Conservation (phyloP, 2,329 filamentous ascomycete genomes). For the Gnomoniopsis sp. region DNA sequence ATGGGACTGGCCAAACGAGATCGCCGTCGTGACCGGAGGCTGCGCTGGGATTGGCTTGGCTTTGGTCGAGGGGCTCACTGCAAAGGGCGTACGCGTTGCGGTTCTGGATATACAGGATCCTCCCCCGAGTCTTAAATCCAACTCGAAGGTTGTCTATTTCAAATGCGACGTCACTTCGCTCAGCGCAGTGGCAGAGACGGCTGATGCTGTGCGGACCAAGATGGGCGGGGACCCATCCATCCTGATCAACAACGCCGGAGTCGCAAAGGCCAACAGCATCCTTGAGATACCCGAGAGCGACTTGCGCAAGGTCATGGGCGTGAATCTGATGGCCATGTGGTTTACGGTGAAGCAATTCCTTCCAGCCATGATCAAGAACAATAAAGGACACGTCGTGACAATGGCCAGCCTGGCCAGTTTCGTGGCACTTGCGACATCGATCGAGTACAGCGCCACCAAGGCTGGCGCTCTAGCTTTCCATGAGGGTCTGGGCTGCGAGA, state of each 20-base stretch:
- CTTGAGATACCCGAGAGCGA: constrained; percentile 44
- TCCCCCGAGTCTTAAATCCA: constrained; percentile 19
- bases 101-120: constrained; percentile 33
- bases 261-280: constrained; percentile 48
- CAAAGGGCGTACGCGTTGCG: constrained; percentile 34
- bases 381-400: constrained; percentile 61
- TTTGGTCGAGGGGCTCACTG: constrained; percentile 30
- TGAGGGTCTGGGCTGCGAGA: constrained; percentile 47
- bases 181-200: constrained; percentile 41
- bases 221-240: constrained; percentile 45
- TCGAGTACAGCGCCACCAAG: constrained; percentile 58
- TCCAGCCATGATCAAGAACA: constrained; percentile 48
- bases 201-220: constrained; percentile 33
- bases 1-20: constrained; percentile 26
- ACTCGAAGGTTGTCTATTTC: constrained; percentile 29
- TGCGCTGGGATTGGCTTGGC: constrained; percentile 33
- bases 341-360: constrained; percentile 55
- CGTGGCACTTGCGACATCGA: constrained; percentile 47
- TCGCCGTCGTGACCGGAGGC: constrained; percentile 26
- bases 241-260: constrained; percentile 58
- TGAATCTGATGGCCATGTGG: constrained; percentile 31
- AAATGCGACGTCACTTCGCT: constrained; percentile 46
- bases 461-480: constrained; percentile 56
- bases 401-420: constrained; percentile 55
- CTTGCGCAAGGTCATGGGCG: constrained; percentile 26